Base-by-base conservation (phyloP, 805 yeast species). In the Kregervanrija pseudodelftensis region DNA sequence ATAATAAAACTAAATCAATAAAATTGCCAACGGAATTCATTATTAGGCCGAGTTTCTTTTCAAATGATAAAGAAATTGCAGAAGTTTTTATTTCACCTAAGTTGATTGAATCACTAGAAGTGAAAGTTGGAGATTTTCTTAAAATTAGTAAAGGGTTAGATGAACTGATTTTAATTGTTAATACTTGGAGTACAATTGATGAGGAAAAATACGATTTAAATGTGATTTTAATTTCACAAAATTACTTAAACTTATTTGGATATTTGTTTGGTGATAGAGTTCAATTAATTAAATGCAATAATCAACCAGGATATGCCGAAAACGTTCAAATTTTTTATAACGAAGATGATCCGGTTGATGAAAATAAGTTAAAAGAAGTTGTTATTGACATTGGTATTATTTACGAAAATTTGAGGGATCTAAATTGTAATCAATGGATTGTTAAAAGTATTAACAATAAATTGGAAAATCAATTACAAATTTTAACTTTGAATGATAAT, bases 311-410 rank as follows among this genome's bases (percentile, higher is more conserved):
- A n/a, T 61, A 61, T 49, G 64, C 64, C 0, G 44, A 49, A 50
- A 49, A 7, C 41, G 55, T 40, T 49, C 44, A 39, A 1, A 49
- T 54, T 11, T 48, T 46, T 9, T 14, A 37, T n/a, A 31, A 33
- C 13, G 36, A 41, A 3, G 34, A 33, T 12, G 32, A 33, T 16
- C 11, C 16, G 12, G 33, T 10, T 3, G 11, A 63, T 2, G 60
- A 61, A 40, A 63, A 67, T 36, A 52, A 22, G 7, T 22, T 78
- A 9, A 73, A 66, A 41, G 71, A 73, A 35, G 48, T 69, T 1
- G 50, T 82, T 9, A 64, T 69, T 40, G 82, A 80, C 22, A 65
- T 74, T 30, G 89, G 90, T 0, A 56, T 85, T 8, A 49, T 84
- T 1, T 75, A 76, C 56, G 82, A 88, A 1, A 22, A 22, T 8